These are phyloP conservation scores for Fusarium sp. DNA, from an alignment of 2,329 filamentous ascomycete species.

Conservation along the genomic window DNA sequence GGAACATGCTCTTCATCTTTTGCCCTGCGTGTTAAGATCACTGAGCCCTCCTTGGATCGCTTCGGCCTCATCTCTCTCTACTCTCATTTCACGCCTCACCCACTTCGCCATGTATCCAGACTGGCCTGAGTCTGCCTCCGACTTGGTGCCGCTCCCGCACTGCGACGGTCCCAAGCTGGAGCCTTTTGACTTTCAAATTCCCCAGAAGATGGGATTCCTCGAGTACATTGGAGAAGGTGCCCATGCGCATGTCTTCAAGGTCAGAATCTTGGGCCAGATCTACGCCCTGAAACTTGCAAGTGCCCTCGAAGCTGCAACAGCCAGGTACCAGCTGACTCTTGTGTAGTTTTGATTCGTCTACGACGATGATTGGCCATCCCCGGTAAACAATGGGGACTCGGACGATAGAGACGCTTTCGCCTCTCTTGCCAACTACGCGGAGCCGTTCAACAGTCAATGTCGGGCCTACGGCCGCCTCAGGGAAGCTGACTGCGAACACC, in stretches of 20 bases:
- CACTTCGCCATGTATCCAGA: background rate
- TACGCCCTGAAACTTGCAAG: background rate
- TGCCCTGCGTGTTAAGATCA: too few species aligned
- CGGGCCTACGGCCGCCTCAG: slow-evolving; percentile 2
- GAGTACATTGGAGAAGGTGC: background rate
- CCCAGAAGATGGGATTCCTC: slow-evolving; percentile 4
- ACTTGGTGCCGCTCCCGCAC: slow-evolving; percentile 4
- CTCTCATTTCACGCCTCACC: background rate
- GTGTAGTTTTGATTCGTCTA: background rate
- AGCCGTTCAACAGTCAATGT: background rate
- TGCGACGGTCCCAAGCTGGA: slow-evolving; percentile 3
- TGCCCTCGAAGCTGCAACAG: background rate
- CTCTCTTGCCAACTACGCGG: background rate
- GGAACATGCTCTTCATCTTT: too few species aligned
- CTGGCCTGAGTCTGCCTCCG: background rate
- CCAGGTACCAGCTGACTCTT: background rate
- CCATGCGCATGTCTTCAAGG: slow-evolving; percentile 6
- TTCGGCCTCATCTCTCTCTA: too few species aligned
- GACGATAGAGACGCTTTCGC: too few species aligned
- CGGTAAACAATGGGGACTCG: too few species aligned
- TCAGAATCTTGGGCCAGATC: background rate
- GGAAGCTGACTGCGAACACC: slow-evolving; percentile 1
- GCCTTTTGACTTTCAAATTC: slow-evolving; percentile 3
- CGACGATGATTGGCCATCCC: background rate
- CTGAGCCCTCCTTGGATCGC: too few species aligned